Percentiles rank a stretch among this genome's conserved stretches.
These are phyloP conservation scores for Fusarium sulawesiense DNA, from an alignment of 2,329 filamentous ascomycete genomes.

Conservation along the genomic window DNA sequence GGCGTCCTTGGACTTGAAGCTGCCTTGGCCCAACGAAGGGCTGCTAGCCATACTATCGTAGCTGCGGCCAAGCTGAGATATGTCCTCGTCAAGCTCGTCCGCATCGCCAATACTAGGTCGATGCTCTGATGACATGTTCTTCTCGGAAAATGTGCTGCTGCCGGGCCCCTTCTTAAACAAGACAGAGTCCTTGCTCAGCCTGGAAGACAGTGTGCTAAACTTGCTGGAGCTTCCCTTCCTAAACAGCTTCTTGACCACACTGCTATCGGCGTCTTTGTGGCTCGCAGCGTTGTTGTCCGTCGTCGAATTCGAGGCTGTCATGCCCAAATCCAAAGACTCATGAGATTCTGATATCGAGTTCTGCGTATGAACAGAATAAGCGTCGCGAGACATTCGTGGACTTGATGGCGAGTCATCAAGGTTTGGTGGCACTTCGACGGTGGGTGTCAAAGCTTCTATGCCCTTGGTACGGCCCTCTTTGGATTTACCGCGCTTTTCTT, in stretches of 20 bases:
- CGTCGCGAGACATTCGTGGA: slow-evolving; percentile 67
- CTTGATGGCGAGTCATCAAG: slow-evolving; percentile 64
- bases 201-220: slow-evolving; percentile 68
- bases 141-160: slow-evolving; percentile 68
- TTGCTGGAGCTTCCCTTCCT: slow-evolving; percentile 75
- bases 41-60: slow-evolving; percentile 68
- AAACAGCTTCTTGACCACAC: slow-evolving; percentile 70
- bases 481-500: slow-evolving; percentile 50
- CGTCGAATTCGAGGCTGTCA: slow-evolving; percentile 65
- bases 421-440: slow-evolving; percentile 52
- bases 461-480: slow-evolving; percentile 54
- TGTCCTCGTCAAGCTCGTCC: slow-evolving; percentile 64
- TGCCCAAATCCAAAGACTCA: slow-evolving; percentile 68
- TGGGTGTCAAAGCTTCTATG: slow-evolving; percentile 52
- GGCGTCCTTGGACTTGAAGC: slow-evolving; percentile 55
- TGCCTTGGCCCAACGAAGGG: slow-evolving; percentile 65
- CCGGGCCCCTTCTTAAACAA: slow-evolving; percentile 70
- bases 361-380: slow-evolving; percentile 67
- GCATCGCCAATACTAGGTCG: slow-evolving; percentile 68
- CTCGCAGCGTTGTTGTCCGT: slow-evolving; percentile 63
- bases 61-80: slow-evolving; percentile 59
- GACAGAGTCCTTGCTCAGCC: slow-evolving; percentile 64
- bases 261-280: slow-evolving; percentile 66
- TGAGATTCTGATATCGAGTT: slow-evolving; percentile 70
- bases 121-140: slow-evolving; percentile 64